Base-by-base conservation (phyloP, 768 basidiomycete genomes). In the Naganishia kalamii region DNA sequence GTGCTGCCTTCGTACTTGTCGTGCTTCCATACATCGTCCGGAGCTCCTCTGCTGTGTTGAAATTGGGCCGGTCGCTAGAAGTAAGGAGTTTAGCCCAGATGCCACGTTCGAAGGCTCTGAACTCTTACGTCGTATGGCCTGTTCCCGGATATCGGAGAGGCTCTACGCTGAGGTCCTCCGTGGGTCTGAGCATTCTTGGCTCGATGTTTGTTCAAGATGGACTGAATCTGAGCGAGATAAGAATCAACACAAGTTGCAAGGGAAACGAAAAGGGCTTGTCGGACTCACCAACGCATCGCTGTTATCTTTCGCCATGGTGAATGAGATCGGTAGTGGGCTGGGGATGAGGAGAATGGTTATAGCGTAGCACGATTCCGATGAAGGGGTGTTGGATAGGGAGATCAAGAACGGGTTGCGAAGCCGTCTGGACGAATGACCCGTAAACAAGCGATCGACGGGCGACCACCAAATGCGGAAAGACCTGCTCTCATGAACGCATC, bases 11-110 rank as follows among this genome's bases (percentile, higher is more conserved):
- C 25, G 27, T 47, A 43, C 27, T 25, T 11, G 21, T 64, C 63
- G 41, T 64, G 63, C 44, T 40, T 64, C 63, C 63, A 64, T 1
- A 44, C 51, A 33, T 52, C 61, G 5, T 62, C 47, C 13, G 61
- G 25, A 8, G 46, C 19, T 62, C 29, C 29, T 25, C 48, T 57
- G 8, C 27, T 13, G 32, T 15, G 30, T 46, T 10, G 51, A 6
- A 7, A 40, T 17, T 23, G 29, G 13, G 25, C 35, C 23, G 63
- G 63, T 54, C 63, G 49, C 63, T 64, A 32, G 0, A 25, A 19
- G 13, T 19, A 49, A 44, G 25, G 21, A 29, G 4, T 4, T 32
- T 4, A 52, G 33, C 6, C 33, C 10, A n/a, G 23, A 52, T 6
- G 10, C 25, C 48, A 17, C 7, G 8, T 21, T 8, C 21, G 4